phyloP scores from a whole-genome alignment of 1,284 basidiomycete species.

The Neolentinus lepideus region DNA sequence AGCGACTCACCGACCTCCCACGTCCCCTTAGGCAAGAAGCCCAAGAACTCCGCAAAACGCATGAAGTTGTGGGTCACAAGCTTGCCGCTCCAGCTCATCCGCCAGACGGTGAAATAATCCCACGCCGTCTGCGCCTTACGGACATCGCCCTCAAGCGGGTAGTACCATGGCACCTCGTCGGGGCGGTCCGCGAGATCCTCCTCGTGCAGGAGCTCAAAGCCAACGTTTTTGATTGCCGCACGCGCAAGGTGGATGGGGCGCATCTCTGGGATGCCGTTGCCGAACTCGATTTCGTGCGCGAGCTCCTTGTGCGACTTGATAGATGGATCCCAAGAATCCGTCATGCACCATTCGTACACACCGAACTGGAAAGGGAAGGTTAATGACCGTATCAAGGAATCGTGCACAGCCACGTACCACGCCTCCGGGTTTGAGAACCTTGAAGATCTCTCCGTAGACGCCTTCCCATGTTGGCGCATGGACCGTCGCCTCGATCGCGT shows the following conservation, averaged over 20 bases:
- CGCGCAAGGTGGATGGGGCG: slow-evolving; percentile 71
- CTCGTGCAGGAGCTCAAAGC: slow-evolving; percentile 87
- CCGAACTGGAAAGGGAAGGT: slow-evolving; percentile 59
- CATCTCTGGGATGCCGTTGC: slow-evolving; percentile 98
- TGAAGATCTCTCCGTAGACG: slow-evolving; percentile 90
- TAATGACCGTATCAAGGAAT: background rate
- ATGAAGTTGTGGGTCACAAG: slow-evolving; percentile 82
- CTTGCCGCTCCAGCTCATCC: slow-evolving; percentile 87
- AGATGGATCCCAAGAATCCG: slow-evolving; percentile 86
- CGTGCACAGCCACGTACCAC: slow-evolving; percentile 50
- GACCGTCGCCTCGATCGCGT: slow-evolving; percentile 97
- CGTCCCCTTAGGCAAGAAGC: slow-evolving; percentile 90
- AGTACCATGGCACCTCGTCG: slow-evolving; percentile 90
- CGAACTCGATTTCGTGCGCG: slow-evolving; percentile 86
- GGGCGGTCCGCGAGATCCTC: slow-evolving; percentile 90
- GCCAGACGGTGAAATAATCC: slow-evolving; percentile 86
- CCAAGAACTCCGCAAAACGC: slow-evolving; percentile 72
- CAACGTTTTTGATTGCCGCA: slow-evolving; percentile 77
- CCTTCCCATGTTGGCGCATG: slow-evolving; percentile 96
- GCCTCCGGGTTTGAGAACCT: slow-evolving; percentile 96
- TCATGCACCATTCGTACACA: slow-evolving; percentile 99
- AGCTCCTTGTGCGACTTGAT: slow-evolving; percentile 88
- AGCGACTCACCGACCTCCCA: slow-evolving; percentile 86
- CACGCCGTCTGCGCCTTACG: slow-evolving; percentile 89
- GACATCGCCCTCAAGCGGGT: slow-evolving; percentile 92